Conservation (phyloP, 1,139 yeast species). For the Debaryomyces singareniensis region DNA sequence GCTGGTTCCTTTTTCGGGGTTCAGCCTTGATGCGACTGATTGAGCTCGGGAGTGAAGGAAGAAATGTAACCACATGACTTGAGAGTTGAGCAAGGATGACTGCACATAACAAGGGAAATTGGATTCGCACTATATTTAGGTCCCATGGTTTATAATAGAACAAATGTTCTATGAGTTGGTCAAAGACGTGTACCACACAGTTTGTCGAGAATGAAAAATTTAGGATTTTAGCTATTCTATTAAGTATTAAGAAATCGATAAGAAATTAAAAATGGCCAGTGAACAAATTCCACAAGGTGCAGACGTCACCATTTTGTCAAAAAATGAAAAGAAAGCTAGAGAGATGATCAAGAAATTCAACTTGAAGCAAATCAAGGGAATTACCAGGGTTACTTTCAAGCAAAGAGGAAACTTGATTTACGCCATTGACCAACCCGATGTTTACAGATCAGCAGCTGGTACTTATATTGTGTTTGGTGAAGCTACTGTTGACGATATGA, state of each 20-base stretch:
- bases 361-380: constrained; percentile 87
- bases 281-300: constrained; percentile 84
- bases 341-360: constrained; percentile 84
- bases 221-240: too few relatives aligned
- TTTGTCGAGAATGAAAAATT: too few relatives aligned
- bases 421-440: constrained; percentile 94
- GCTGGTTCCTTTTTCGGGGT: too few relatives aligned
- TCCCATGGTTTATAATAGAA: too few relatives aligned
- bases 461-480: constrained; percentile 96
- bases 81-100: too few relatives aligned
- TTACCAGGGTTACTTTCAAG: constrained; percentile 93
- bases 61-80: too few relatives aligned
- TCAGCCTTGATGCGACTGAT: too few relatives aligned
- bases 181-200: too few relatives aligned
- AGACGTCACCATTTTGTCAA: constrained; percentile 75
- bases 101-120: too few relatives aligned
- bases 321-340: constrained; percentile 96
- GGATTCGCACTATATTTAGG: too few relatives aligned
- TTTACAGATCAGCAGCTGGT: constrained; percentile 90
- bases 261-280: constrained; percentile 31
- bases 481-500: constrained; percentile 90
- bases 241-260: constrained; percentile 1
- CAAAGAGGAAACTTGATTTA: constrained; percentile 89
- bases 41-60: too few relatives aligned
- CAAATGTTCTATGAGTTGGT: too few relatives aligned